Base-by-base conservation (phyloP, 371 early-diverging fungal species). In the Circinella umbellata region DNA sequence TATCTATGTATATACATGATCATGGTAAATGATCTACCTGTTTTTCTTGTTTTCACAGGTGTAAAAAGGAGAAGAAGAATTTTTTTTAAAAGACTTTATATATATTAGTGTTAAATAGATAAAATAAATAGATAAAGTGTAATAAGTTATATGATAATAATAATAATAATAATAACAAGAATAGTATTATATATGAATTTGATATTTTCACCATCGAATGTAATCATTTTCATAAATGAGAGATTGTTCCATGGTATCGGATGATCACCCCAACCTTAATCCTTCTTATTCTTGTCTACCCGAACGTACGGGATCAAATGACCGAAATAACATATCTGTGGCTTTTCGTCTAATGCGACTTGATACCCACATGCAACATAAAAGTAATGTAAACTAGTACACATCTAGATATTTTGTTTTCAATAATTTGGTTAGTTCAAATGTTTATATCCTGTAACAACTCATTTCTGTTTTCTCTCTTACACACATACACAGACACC, bases 361-460 rank as follows among this genome's bases (percentile, higher is more conserved):
- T 80, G 73, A 60, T 74, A 67, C 20, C 81, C 74, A 64, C 72
- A 72, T 13, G 77, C 79, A 8, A 78, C 79, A 62, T 75, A 81
- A 48, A 81, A 81, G 54, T 70, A 78, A 72, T 81, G 79, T 35
- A 81, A 66, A 62, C 81, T 81, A 8, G 66, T 69, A 39, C 75
- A 76, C 81, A 81, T 78, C 81, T 81, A 70, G 10, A 63, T 17
- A 63, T 59, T 18, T 3, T 14, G 20, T 54, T 54, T 54, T 54
- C 8, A n/a, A 7, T 7, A 54, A n/a, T 54, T 54, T n/a, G 18
- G 20, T 35, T 5, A 20, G n/a, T 14, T 54, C 6, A 39, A 6
- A 39, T 59, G 60, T 9, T 37, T 54, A 15, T n/a, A 17, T 37
- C 35, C 38, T 14, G 20, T 20, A 55, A 10, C 49, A 18, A 48